Evolutionary conservation across 2,329 filamentous ascomycete species (phyloP).

Genomic region (Tolypocladium capitatum): DNA sequence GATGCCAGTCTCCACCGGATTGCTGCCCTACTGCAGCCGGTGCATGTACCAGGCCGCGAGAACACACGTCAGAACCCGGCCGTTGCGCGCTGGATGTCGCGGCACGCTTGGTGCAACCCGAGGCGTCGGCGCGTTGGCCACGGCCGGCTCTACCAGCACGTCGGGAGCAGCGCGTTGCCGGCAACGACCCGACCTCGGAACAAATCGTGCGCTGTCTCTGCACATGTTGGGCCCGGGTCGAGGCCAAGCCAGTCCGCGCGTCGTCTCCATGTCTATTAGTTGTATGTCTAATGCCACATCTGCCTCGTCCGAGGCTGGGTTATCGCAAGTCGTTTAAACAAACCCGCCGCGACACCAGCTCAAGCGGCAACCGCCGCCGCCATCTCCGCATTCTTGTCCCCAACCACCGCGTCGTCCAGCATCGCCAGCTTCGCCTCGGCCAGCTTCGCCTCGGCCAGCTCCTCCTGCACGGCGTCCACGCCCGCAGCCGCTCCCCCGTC

Average conservation of each 20-base stretch:
- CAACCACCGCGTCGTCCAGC: background rate
- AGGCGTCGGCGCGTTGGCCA: background rate
- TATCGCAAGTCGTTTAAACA: background rate
- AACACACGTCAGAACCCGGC: background rate
- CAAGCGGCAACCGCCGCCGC: background rate
- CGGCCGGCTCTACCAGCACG: background rate
- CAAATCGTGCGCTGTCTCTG: background rate
- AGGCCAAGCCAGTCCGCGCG: background rate
- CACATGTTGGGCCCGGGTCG: background rate
- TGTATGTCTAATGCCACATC: background rate
- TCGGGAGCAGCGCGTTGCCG: background rate
- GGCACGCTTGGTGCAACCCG: background rate
- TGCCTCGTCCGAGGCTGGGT: background rate
- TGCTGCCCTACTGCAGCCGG: background rate
- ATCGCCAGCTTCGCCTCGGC: constrained; percentile 4
- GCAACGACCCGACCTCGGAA: background rate
- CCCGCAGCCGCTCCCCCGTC: constrained; percentile 3
- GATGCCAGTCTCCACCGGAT: background rate
- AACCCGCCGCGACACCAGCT: background rate
- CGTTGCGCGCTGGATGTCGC: background rate
- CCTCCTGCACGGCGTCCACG: constrained; percentile 13
- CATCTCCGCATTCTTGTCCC: background rate
- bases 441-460: constrained; percentile 9
- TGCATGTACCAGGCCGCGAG: background rate
- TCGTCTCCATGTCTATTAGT: background rate